phyloP scores from a whole-genome alignment of 805 yeast species.

The Blastobotrys muscicola region DNA sequence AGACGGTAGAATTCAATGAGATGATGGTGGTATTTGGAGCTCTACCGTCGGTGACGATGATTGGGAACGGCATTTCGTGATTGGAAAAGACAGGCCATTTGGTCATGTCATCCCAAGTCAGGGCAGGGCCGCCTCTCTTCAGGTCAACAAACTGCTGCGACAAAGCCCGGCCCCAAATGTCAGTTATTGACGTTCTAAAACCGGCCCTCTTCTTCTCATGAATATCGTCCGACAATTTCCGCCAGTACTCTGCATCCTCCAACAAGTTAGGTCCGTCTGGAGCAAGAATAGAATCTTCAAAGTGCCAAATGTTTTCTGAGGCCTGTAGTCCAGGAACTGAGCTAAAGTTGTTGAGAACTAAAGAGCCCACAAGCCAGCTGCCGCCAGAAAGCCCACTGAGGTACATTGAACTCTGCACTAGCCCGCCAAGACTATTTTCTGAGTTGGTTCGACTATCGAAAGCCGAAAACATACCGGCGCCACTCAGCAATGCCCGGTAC shows the following conservation, averaged over 20 bases:
- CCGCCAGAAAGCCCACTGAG: slow-evolving; percentile 79
- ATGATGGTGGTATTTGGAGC: slow-evolving; percentile 40
- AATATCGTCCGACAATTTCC: too few species aligned
- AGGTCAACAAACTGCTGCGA: slow-evolving; percentile 62
- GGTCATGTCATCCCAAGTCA: slow-evolving; percentile 45
- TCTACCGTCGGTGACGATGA: slow-evolving; percentile 43
- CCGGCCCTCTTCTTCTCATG: slow-evolving; percentile 52
- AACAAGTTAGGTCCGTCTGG: slow-evolving; percentile 55
- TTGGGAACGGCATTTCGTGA: slow-evolving; percentile 65
- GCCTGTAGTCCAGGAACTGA: slow-evolving; percentile 51
- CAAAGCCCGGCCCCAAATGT: slow-evolving; percentile 73
- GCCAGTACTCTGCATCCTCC: slow-evolving; percentile 41
- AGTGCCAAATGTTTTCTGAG: slow-evolving; percentile 51
- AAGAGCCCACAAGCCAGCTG: slow-evolving; percentile 64
- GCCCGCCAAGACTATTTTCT: slow-evolving; percentile 51
- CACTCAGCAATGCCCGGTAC: slow-evolving; percentile 76
- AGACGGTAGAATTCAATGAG: slow-evolving; percentile 54
- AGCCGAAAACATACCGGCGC: slow-evolving; percentile 78
- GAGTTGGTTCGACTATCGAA: slow-evolving; percentile 64
- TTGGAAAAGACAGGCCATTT: slow-evolving; percentile 52
- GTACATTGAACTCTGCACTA: slow-evolving; percentile 61
- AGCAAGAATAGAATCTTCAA: slow-evolving; percentile 47
- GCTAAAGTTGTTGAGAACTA: slow-evolving; percentile 60
- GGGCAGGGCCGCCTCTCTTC: slow-evolving; percentile 54
- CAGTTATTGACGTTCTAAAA: slow-evolving; percentile 57